Base-by-base conservation (phyloP, 352 stramenopile species). In the Phytophthora cactorum region DNA sequence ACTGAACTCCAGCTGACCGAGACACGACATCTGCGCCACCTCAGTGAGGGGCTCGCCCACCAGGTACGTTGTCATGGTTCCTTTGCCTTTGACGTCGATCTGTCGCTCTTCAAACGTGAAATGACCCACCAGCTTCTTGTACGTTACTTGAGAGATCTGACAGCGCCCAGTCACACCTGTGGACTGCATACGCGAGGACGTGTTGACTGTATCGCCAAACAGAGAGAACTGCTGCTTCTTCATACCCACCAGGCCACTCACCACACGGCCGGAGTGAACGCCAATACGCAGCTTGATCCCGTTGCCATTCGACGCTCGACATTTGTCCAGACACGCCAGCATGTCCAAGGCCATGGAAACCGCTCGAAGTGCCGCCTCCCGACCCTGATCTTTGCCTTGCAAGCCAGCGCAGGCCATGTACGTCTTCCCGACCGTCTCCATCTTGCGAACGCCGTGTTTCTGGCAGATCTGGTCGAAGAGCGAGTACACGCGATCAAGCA, bases 151-250 rank as follows among this genome's bases (percentile, higher is more conserved):
- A 0, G 86, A 95, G 43, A 96, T 59, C 59, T 97, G 92, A 51
- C 93, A 96, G 1, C 75, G 74, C 0, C 85, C 89, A 3, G 84
- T 89, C 14, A 93, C 62, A 0, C 90, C 91, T 27, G 92, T 96
- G 5, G 88, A 96, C 60, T 98, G 90, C 93, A 97, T 97, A 2
- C 92, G 81, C 4, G 84, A 91, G 4, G 90, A 78, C 0, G 90
- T 97, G 65, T 97, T 98, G 3, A 97, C 91, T 0, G 95, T 96
- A 59, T 98, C 95, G 6, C 95, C 93, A 77, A 98, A 98, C 7
- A 98, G 72, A 9, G 88, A 96, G 67, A 97, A 98, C 29, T 96
- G 87, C 45, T 95, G 91, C 70, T 98, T 98, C 60, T 97, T 95
- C 73, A 95, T 91, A 0, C 93, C 93, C 0, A 98, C 90, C 1